These are phyloP conservation scores for Suillus brevipes DNA, from an alignment of 768 basidiomycete species.

Conservation along the genomic window DNA sequence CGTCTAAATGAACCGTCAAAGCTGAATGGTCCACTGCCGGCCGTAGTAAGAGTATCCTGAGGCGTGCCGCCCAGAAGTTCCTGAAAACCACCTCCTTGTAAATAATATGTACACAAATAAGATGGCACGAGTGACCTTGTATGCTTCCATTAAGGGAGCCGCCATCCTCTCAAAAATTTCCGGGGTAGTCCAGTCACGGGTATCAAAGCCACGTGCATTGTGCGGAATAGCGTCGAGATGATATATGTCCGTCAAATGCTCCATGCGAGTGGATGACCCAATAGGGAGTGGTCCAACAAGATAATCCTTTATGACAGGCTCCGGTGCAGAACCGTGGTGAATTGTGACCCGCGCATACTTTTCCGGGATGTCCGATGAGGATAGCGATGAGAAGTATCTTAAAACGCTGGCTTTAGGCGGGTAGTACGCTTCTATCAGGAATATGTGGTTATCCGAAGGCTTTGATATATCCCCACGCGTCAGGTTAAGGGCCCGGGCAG, in stretches of 20 bases:
- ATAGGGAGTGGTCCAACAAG: slow-evolving; percentile 60
- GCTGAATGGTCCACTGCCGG: slow-evolving; percentile 50
- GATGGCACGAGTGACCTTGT: slow-evolving; percentile 36
- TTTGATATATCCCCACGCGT: slow-evolving; percentile 35
- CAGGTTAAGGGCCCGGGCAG: slow-evolving; percentile 48
- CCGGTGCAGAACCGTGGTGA: slow-evolving; percentile 44
- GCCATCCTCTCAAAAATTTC: slow-evolving; percentile 35
- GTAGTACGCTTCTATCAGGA: slow-evolving; percentile 48
- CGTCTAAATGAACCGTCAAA: slow-evolving; percentile 63
- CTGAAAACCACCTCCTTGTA: slow-evolving; percentile 23
- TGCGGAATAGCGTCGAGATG: slow-evolving; percentile 53
- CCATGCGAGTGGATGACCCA: slow-evolving; percentile 37
- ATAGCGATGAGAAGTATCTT: slow-evolving; percentile 42
- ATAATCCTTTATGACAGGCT: slow-evolving; percentile 52
- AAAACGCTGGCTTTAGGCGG: slow-evolving; percentile 51
- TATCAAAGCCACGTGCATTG: slow-evolving; percentile 47
- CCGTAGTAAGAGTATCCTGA: slow-evolving; percentile 52
- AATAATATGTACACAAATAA: background rate
- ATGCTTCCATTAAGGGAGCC: slow-evolving; percentile 39
- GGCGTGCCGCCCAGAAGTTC: slow-evolving; percentile 50
- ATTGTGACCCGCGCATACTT: slow-evolving; percentile 51
- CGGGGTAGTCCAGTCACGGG: slow-evolving; percentile 23
- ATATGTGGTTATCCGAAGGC: slow-evolving; percentile 51
- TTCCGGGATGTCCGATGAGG: slow-evolving; percentile 28
- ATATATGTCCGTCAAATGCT: slow-evolving; percentile 50